Base-by-base conservation (phyloP, 768 basidiomycete genomes). In the Paxillus ammoniavirescens region DNA sequence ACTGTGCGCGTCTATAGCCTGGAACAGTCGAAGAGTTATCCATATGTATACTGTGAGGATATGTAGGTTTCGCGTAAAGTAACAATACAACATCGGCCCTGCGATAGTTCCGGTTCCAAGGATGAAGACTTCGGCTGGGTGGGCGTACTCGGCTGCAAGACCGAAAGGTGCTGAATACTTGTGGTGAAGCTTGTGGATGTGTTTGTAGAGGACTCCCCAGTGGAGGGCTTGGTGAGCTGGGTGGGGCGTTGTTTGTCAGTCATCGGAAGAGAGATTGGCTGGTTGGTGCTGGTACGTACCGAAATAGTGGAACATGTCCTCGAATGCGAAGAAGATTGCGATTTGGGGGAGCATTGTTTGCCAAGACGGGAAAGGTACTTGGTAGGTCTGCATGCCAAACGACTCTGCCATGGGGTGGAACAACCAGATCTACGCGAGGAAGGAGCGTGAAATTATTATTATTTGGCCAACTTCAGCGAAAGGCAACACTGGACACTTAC, bases 171-270 rank as follows among this genome's bases (percentile, higher is more conserved):
- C 96, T 8, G 89, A 89, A 73, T 93, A 97, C 66, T 93, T 92
- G 82, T 98, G 97, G 71, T 99, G 97, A 35, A 98, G 79, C 73
- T 97, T 96, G 82, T 97, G 94, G 59, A 97, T 92, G 70, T 94
- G 79, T 71, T 88, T 92, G 79, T 96, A 95, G 48, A 96, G 77
- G 1, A 79, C 67, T 48, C 90, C 87, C 58, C 81, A 88, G 73
- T 98, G 95, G 15, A 98, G 82, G 3, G 87, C 86, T 62, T 92
- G 87, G 73, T 98, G 94, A 23, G 93, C 93, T 89, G 63, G 49
- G 54, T 48, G 10, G 26, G 17, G 6, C 12, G 26, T 36, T 5
- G 2, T n/a, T 21, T 1, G 58, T 63, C 47, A 55, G 33, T 26
- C 26, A 26, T 4, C 4, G 26, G 26, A 26, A 26, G 26, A 26